These are phyloP conservation scores for Ophiocordyceps sinensis DNA, from an alignment of 2,329 filamentous ascomycete genomes.

Conservation along the genomic window DNA sequence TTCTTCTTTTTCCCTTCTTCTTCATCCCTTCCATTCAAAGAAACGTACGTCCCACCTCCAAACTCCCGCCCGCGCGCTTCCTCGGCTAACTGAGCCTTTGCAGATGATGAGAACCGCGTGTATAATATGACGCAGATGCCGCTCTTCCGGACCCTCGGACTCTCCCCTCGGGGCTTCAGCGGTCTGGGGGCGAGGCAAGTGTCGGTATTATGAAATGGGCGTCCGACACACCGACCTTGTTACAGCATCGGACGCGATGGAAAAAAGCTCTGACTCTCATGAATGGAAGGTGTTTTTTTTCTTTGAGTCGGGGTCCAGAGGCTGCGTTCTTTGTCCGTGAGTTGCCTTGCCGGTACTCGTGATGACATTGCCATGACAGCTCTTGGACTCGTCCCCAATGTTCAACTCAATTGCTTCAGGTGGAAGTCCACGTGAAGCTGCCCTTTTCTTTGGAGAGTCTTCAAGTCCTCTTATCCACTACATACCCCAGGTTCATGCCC, in stretches of 20 bases:
- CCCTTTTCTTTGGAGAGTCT: no score
- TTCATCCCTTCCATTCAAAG: constrained; percentile 98
- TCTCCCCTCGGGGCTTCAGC: constrained; percentile 87
- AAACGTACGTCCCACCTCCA: constrained; percentile 53
- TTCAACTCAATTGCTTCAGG: no score
- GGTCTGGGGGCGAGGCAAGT: constrained; percentile 53
- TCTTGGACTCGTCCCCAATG: no score
- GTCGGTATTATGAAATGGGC: constrained; percentile 81
- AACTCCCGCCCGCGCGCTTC: neutral
- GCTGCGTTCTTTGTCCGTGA: no score
- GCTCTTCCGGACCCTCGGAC: constrained; percentile 52
- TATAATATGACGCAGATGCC: constrained; percentile 68
- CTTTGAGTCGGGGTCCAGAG: neutral
- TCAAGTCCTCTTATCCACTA: no score
- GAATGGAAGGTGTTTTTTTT: constrained; percentile 19
- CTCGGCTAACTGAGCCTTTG: constrained; percentile 14
- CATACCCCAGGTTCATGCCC: no score
- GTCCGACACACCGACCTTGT: constrained; percentile 99
- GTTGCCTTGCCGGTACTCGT: no score
- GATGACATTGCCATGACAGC: no score
- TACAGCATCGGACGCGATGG: constrained; percentile 90
- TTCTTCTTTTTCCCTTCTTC: constrained; percentile 45
- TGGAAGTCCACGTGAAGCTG: no score
- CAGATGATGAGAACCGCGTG: constrained; percentile 99
- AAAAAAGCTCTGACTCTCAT: constrained; percentile 80